Percentiles rank a stretch among this genome's conserved stretches.
These are phyloP conservation scores for Lasiosphaeria ovina DNA, from an alignment of 495 filamentous ascomycete genomes.

Conservation along the genomic window DNA sequence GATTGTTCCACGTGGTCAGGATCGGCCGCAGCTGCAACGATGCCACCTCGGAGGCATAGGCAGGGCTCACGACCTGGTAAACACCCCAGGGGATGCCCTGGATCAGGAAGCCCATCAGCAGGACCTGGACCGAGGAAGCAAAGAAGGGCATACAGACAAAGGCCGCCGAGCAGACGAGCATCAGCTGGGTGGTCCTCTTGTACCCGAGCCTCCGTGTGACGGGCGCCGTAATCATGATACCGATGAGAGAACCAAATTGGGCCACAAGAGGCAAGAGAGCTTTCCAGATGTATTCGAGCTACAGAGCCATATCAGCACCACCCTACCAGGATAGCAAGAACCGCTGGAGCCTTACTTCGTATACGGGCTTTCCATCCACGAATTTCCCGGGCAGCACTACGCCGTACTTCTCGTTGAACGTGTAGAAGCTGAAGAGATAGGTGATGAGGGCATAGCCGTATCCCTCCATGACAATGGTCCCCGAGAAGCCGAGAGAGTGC, in stretches of 20 bases:
- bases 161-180: conserved; percentile 43
- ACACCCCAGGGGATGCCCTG: conserved; percentile 72
- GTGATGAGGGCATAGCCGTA: conserved; percentile 42
- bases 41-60: conserved; percentile 63
- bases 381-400: conserved; percentile 26
- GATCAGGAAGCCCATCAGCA: conserved; percentile 66
- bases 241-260: conserved; percentile 47
- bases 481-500: conserved; percentile 31
- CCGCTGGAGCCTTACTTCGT: conserved; percentile 24
- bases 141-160: conserved; percentile 62
- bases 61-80: conserved; percentile 51
- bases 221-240: conserved; percentile 62
- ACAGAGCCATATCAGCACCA: conserved; percentile 3
- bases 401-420: conserved; percentile 62
- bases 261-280: conserved; percentile 38
- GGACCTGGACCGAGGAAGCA: conserved; percentile 55
- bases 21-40: conserved; percentile 53
- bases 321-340: too few relatives aligned
- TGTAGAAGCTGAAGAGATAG: conserved; percentile 34
- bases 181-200: conserved; percentile 52
- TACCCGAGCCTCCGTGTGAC: conserved; percentile 61
- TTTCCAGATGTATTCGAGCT: conserved; percentile 51
- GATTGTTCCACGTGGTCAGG: conserved; percentile 65
- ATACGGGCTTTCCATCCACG: conserved; percentile 43
- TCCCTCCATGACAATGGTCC: conserved; percentile 36